Evolutionary conservation across 345 rosid genomes (phyloP).

Genomic region (Eucalyptus globulus): DNA sequence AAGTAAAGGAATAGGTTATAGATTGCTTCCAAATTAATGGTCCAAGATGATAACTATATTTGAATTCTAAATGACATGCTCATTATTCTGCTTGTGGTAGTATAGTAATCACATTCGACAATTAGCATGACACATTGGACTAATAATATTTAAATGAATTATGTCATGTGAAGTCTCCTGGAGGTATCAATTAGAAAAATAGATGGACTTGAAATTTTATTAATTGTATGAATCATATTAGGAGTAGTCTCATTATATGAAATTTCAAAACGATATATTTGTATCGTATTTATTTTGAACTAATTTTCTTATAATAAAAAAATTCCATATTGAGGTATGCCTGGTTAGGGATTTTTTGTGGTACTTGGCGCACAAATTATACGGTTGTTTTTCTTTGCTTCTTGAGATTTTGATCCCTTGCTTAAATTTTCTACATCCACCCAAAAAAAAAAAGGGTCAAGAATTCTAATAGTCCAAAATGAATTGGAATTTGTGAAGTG

Average conservation of each 20-base stretch:
- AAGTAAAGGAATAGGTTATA: background rate
- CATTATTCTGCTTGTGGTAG: background rate
- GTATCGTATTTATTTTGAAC: rapidly evolving
- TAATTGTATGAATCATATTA: background rate
- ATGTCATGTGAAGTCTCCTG: background rate
- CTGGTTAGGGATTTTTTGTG: background rate
- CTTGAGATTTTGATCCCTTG: background rate
- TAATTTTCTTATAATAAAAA: background rate
- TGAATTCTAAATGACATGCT: background rate
- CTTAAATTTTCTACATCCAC: background rate
- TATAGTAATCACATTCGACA: background rate
- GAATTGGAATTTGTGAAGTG: background rate
- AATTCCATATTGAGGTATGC: too few species aligned
- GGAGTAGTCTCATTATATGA: background rate
- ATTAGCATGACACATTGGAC: background rate
- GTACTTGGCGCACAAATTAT: background rate
- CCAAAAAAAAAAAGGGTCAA: background rate
- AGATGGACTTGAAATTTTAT: background rate
- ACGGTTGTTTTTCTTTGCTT: background rate
- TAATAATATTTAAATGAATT: background rate
- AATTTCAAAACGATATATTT: rapidly evolving
- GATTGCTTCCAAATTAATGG: background rate
- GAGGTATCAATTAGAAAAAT: background rate
- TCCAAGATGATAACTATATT: background rate
- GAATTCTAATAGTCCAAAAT: background rate